phyloP scores from a whole-genome alignment of 352 stramenopile species.

The Elongisporangium prolatum region DNA sequence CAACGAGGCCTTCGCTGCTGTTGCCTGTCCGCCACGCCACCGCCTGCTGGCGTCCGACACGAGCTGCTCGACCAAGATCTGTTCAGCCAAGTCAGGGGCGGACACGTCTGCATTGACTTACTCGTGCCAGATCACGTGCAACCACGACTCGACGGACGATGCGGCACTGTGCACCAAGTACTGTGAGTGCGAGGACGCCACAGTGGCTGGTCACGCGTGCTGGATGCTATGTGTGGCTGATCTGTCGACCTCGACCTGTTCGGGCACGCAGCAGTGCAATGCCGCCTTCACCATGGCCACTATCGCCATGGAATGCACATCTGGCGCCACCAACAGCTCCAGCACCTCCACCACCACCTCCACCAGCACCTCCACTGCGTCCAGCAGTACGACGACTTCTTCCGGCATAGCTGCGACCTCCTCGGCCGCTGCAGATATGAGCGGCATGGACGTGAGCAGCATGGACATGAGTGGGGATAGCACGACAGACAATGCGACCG shows the following conservation, averaged over 20 bases:
- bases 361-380: conserved; percentile 1
- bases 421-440: background rate
- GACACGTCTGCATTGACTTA: conserved; percentile 21
- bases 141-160: conserved; percentile 35
- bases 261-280: conserved; percentile 45
- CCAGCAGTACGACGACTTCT: background rate
- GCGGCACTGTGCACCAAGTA: conserved; percentile 28
- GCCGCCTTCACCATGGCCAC: conserved; percentile 22
- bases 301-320: conserved; percentile 42
- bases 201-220: conserved; percentile 26
- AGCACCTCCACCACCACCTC: conserved; percentile 1
- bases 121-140: conserved; percentile 57
- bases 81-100: conserved; percentile 25
- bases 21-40: conserved; percentile 39
- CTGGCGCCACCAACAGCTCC: conserved; percentile 11
- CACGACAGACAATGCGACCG: background rate
- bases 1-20: conserved; percentile 29
- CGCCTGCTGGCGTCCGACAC: conserved; percentile 42
- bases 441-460: background rate
- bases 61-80: conserved; percentile 40
- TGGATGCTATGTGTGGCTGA: conserved; percentile 65
- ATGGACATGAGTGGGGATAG: conserved; percentile 2
- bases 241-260: conserved; percentile 31
- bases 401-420: background rate
- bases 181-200: conserved; percentile 33